Evolutionary conservation across 148 eudicot species (phyloP).

Genomic region (Vaccinium macrocarpon): DNA sequence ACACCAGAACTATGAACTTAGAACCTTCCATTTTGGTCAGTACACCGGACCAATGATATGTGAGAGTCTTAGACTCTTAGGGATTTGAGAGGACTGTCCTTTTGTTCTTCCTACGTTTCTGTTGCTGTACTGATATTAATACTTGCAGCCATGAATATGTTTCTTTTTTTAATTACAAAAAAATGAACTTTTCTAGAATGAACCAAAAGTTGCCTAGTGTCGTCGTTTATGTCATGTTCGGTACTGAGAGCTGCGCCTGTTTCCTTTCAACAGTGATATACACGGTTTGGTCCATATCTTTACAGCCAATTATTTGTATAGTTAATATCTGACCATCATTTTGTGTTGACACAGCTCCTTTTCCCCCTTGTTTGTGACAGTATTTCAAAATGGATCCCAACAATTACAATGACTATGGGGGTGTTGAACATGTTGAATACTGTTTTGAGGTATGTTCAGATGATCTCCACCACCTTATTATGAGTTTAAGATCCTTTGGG

Average conservation of each 20-base stretch:
- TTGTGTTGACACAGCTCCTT: slow-evolving; percentile 4
- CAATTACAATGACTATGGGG: slow-evolving; percentile 67
- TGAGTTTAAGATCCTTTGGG: background rate
- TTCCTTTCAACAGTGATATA: background rate
- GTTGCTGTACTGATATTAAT: background rate
- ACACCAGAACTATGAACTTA: background rate
- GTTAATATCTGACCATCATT: background rate
- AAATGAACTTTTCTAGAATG: background rate
- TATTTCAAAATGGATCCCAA: slow-evolving; percentile 88
- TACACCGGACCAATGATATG: too few relatives aligned
- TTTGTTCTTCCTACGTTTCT: background rate
- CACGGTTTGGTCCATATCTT: background rate
- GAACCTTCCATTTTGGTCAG: background rate
- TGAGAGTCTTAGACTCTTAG: background rate
- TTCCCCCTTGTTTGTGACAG: slow-evolving; percentile 36
- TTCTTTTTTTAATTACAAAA: background rate
- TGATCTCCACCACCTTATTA: background rate
- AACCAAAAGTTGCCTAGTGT: background rate
- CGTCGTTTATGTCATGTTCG: background rate
- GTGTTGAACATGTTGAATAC: slow-evolving; percentile 80
- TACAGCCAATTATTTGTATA: slow-evolving; percentile 3
- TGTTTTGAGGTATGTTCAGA: slow-evolving; percentile 73
- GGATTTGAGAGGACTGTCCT: background rate
- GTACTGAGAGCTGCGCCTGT: background rate
- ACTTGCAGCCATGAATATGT: background rate